Percentiles rank a stretch among this genome's conserved stretches.
Conservation (phyloP, 2,329 filamentous ascomycete species). For the Monosporascus sp. region DNA sequence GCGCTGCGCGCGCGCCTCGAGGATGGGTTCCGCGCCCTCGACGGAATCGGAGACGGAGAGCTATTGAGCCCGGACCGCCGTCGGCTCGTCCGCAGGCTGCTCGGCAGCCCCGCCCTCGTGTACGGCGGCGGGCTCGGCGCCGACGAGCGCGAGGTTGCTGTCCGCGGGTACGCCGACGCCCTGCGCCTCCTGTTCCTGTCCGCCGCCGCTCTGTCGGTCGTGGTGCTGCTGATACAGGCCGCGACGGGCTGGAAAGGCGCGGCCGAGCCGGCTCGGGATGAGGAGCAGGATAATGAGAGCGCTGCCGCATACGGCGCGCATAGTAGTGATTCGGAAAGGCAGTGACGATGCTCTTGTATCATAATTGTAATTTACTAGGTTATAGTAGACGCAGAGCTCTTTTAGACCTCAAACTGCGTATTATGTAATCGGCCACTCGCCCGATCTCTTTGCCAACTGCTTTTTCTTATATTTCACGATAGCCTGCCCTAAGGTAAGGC, state of each 20-base stretch:
- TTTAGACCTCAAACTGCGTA: no score
- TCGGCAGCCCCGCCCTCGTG: slow-evolving; percentile 47
- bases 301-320: not conserved
- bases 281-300: slow-evolving; percentile 26
- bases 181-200: slow-evolving; percentile 41
- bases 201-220: slow-evolving; percentile 36
- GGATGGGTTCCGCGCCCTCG: slow-evolving; percentile 48
- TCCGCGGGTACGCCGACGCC: slow-evolving; percentile 42
- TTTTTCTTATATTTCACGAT: no score
- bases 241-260: slow-evolving; percentile 46
- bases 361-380: no score
- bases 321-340: no score
- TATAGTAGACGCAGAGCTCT: no score
- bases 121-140: slow-evolving; percentile 34
- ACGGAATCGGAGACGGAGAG: slow-evolving; percentile 26
- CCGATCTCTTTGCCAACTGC: no score
- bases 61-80: slow-evolving; percentile 20
- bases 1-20: slow-evolving; percentile 50
- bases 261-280: slow-evolving; percentile 44
- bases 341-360: no score
- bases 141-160: slow-evolving; percentile 39
- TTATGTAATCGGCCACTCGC: no score
- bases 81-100: slow-evolving; percentile 40
- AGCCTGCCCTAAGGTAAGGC: no score
- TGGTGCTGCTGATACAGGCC: slow-evolving; percentile 43